Evolutionary conservation across 495 filamentous ascomycete species (phyloP).

Genomic region (Articulospora tetracladia): DNA sequence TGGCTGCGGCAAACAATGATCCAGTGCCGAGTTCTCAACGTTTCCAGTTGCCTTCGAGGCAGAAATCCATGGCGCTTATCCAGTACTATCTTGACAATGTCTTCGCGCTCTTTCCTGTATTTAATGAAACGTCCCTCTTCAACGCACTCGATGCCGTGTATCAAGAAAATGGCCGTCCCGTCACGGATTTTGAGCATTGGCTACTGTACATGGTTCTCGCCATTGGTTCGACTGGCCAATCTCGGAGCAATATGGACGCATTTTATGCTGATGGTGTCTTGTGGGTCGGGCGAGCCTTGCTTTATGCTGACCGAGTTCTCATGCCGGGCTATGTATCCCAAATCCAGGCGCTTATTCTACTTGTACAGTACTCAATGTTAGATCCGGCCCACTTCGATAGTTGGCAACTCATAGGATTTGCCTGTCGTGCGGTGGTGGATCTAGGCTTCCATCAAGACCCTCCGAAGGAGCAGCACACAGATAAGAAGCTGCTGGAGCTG

Average conservation of each 20-base stretch:
- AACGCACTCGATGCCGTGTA: conserved; percentile 78
- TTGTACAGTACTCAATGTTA: conserved; percentile 83
- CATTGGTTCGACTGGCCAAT: conserved; percentile 68
- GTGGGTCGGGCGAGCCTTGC: conserved; percentile 66
- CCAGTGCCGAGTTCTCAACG: conserved; percentile 51
- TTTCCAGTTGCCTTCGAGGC: conserved; percentile 60
- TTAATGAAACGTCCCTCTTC: conserved; percentile 70
- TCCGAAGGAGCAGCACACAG: conserved; percentile 51
- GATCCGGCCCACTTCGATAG: conserved; percentile 86
- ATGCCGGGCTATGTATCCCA: conserved; percentile 76
- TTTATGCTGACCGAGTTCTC: conserved; percentile 73
- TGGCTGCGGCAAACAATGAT: conserved; percentile 68
- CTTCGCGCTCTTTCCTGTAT: conserved; percentile 73
- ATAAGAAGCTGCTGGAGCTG: conserved; percentile 63
- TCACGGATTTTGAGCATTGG: conserved; percentile 76
- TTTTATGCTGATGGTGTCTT: conserved; percentile 60
- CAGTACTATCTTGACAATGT: conserved; percentile 82
- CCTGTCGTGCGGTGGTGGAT: conserved; percentile 79
- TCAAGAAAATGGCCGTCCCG: conserved; percentile 47
- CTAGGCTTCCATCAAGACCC: conserved; percentile 88
- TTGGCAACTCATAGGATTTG: conserved; percentile 87
- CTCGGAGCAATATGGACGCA: conserved; percentile 59
- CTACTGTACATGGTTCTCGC: conserved; percentile 85
- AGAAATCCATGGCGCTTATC: conserved; percentile 60
- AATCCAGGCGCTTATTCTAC: conserved; percentile 78